Evolutionary conservation across 2,329 filamentous ascomycete species (phyloP).

Genomic region (Stachybotrys echinatus): DNA sequence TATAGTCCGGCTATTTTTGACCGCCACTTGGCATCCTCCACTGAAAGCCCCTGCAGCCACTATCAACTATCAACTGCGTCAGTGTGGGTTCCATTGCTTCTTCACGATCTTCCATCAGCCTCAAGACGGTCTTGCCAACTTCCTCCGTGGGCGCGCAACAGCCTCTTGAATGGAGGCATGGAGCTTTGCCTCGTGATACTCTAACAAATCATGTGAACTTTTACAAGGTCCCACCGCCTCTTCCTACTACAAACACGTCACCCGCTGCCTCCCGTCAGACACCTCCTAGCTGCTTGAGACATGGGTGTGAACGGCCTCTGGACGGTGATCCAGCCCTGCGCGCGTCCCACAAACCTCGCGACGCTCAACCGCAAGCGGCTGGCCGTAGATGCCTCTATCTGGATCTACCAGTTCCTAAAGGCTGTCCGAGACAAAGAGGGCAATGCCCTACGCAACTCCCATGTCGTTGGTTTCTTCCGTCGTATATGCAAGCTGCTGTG

Average conservation of each 20-base stretch:
- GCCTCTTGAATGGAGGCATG: neutral
- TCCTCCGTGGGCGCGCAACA: neutral
- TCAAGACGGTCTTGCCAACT: neutral
- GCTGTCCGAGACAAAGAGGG: conserved; percentile 98
- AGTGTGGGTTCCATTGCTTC: neutral
- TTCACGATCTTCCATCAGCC: neutral
- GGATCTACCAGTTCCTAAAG: conserved; percentile 99
- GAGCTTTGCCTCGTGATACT: neutral
- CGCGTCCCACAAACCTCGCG: conserved; percentile 91
- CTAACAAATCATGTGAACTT: neutral
- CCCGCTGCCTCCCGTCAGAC: neutral
- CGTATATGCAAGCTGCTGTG: conserved; percentile 96
- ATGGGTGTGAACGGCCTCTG: conserved; percentile 99
- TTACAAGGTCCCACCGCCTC: neutral
- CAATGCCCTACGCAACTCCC: conserved; percentile 90
- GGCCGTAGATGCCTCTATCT: conserved; percentile 96
- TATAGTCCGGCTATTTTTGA: too few relatives aligned
- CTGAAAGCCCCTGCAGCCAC: neutral
- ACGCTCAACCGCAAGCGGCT: conserved; percentile 95
- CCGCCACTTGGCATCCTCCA: too few relatives aligned
- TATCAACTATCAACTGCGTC: neutral
- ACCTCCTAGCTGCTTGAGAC: conserved; percentile 6
- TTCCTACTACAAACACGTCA: neutral
- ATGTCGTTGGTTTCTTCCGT: conserved; percentile 96
- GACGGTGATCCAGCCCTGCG: conserved; percentile 92